Evolutionary conservation across 1,284 basidiomycete genomes (phyloP).

Genomic region (Cerioporus squamosus): DNA sequence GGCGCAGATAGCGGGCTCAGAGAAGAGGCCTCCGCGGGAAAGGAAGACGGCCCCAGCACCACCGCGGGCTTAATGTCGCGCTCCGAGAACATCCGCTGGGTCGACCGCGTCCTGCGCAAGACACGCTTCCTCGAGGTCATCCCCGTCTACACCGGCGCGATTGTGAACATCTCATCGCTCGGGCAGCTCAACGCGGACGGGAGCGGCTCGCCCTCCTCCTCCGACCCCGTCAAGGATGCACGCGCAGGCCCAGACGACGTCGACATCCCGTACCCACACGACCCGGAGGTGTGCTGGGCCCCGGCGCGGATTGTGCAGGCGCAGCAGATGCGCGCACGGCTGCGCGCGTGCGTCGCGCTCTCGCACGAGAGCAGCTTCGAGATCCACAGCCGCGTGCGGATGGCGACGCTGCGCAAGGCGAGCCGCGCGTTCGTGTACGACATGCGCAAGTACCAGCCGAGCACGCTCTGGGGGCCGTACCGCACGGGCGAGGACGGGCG

Average conservation of each 20-base stretch:
- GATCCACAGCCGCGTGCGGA: constrained; percentile 30
- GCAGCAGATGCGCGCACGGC: constrained; percentile 29
- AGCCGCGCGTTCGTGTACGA: constrained; percentile 66
- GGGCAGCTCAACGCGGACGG: not conserved
- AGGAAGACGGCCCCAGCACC: constrained; percentile 15
- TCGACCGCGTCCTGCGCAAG: constrained; percentile 22
- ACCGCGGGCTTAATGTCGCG: not conserved
- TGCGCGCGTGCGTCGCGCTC: constrained; percentile 49
- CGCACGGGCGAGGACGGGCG: constrained; percentile 4
- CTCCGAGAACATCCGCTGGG: constrained; percentile 27
- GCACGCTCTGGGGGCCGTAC: constrained; percentile 64
- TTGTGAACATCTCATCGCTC: not conserved
- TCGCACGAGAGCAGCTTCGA: constrained; percentile 37
- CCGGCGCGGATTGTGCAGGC: constrained; percentile 1
- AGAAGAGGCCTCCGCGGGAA: not conserved
- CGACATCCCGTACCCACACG: not conserved
- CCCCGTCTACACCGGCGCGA: not conserved
- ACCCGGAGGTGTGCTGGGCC: not conserved
- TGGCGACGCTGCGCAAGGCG: constrained; percentile 43
- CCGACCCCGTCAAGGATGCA: not conserved
- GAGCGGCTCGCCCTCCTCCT: not conserved
- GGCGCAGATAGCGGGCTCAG: not conserved
- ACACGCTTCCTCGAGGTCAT: constrained; percentile 14
- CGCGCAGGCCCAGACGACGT: not conserved
- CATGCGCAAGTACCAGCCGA: constrained; percentile 55